These are phyloP conservation scores for Mycena albidolilacea DNA, from an alignment of 768 basidiomycete species.

Conservation along the genomic window DNA sequence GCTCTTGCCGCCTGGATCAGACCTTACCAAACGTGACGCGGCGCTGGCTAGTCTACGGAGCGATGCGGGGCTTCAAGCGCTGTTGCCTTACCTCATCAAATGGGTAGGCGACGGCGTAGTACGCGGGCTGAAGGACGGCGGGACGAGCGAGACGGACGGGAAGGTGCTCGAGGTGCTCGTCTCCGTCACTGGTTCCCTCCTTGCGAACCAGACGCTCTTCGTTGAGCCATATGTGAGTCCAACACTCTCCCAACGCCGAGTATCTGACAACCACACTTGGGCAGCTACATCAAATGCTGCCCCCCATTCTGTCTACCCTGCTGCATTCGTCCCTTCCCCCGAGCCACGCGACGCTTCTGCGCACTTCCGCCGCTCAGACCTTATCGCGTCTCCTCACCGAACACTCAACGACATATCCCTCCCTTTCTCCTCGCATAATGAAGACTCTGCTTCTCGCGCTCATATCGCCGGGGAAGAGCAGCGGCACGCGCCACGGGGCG, in stretches of 20 bases:
- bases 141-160: constrained; percentile 76
- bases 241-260: background rate
- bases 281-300: constrained; percentile 96
- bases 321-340: constrained; percentile 89
- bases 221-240: constrained; percentile 95
- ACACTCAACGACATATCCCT: constrained; percentile 91
- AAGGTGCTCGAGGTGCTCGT: constrained; percentile 84
- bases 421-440: constrained; percentile 89
- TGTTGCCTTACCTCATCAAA: constrained; percentile 93
- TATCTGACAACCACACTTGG: background rate
- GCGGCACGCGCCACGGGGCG: constrained; percentile 91
- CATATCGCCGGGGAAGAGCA: constrained; percentile 76
- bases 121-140: constrained; percentile 68
- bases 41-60: constrained; percentile 91
- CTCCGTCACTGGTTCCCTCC: constrained; percentile 86
- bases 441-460: constrained; percentile 94
- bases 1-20: constrained; percentile 78
- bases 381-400: constrained; percentile 86
- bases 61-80: constrained; percentile 92
- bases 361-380: constrained; percentile 87
- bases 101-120: constrained; percentile 96
- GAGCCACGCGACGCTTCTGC: constrained; percentile 78
- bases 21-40: constrained; percentile 84
- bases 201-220: constrained; percentile 91
- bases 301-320: constrained; percentile 91